Evolutionary conservation across 2,329 filamentous ascomycete genomes (phyloP), one percentile per base, ranked within the genome.

Genomic region (Fusarium albosuccineum): DNA sequence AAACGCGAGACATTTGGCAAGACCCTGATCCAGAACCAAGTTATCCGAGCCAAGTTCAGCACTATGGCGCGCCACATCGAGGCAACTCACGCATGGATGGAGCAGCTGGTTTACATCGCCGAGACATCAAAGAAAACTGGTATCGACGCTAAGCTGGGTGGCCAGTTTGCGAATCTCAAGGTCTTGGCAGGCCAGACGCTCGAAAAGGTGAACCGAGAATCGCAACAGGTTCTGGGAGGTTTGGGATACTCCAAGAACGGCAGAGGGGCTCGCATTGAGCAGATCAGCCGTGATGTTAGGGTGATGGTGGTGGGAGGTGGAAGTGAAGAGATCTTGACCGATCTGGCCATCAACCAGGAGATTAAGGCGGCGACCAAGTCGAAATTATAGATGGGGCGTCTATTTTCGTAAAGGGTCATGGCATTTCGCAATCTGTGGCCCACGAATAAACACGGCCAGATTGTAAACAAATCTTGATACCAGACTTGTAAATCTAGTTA

Each of bases 21-120:
- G 41, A 83, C 85, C 0, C 77, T 90, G 4, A 85, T 89, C 54
- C 75, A 83, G 10, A 86, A 86, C 70, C 85, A 88, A 53, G 84
- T 87, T 27, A 89, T 90, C 52, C 81, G 84, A n/a, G 78, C 83
- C 16, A 89, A 90, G 70, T 81, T 90, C 17, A 82, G 85, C 29
- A 86, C 83, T 22, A 82, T 89, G 53, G 86, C 85, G 0, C 79
- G 85, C 3, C 82, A 86, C 61, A 83, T 90, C 10, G 87, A 89
- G 62, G 83, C 85, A 3, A 30, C 54, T 0, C 30, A 60, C 10
- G 55, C 64, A 0, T 62, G 51, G 45, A 62, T 67, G 58, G 64
- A 67, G 41, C 55, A 67, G 26, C 49, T 67, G 11, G 58, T 65
- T 2, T 65, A 59, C 48, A 65, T 49, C 22, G 34, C 46, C 16